phyloP scores from a whole-genome alignment of 371 early-diverging fungal species.

The Chytridium lagenaria region DNA sequence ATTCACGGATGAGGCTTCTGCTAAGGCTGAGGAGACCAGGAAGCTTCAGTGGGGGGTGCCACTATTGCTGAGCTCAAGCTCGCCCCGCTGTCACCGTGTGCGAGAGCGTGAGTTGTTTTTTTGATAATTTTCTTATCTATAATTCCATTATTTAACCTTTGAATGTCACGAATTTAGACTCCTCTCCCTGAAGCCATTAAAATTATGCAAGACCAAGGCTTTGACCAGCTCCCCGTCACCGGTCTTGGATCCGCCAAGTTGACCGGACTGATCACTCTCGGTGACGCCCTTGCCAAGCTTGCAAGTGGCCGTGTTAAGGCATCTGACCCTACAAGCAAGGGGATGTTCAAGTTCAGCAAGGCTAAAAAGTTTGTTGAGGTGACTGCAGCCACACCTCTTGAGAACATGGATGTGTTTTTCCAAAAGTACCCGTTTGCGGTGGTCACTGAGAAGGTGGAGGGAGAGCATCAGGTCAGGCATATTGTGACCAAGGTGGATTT shows the following conservation, averaged over 20 bases:
- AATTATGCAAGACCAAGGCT: slow-evolving; percentile 85
- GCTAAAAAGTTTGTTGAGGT: slow-evolving; percentile 82
- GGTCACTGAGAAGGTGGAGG: slow-evolving; percentile 72
- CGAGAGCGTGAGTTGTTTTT: slow-evolving; percentile 43
- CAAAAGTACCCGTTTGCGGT: slow-evolving; percentile 88
- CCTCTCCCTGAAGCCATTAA: slow-evolving; percentile 80
- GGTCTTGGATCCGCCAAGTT: slow-evolving; percentile 59
- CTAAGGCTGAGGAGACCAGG: slow-evolving; percentile 56
- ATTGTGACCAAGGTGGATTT: slow-evolving; percentile 93
- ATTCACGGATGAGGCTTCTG: slow-evolving; percentile 67
- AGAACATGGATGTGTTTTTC: slow-evolving; percentile 84
- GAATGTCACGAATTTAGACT: slow-evolving; percentile 48
- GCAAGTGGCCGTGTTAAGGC: slow-evolving; percentile 72
- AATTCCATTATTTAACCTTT: slow-evolving; percentile 19
- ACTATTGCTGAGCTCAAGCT: slow-evolving; percentile 80
- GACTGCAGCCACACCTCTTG: slow-evolving; percentile 80
- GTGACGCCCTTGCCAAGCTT: slow-evolving; percentile 82
- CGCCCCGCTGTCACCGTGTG: slow-evolving; percentile 81
- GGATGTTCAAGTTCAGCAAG: slow-evolving; percentile 87
- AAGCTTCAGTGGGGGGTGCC: slow-evolving; percentile 77
- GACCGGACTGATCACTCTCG: slow-evolving; percentile 86
- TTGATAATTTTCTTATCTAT: slow-evolving; percentile 1
- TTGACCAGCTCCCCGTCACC: slow-evolving; percentile 95
- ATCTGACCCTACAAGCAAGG: slow-evolving; percentile 71
- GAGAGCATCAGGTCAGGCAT: slow-evolving; percentile 72